Evolutionary conservation across 2,329 filamentous ascomycete species (phyloP), one percentile per base, ranked within the genome.

Genomic region (Colletotrichum neosansevieriae): DNA sequence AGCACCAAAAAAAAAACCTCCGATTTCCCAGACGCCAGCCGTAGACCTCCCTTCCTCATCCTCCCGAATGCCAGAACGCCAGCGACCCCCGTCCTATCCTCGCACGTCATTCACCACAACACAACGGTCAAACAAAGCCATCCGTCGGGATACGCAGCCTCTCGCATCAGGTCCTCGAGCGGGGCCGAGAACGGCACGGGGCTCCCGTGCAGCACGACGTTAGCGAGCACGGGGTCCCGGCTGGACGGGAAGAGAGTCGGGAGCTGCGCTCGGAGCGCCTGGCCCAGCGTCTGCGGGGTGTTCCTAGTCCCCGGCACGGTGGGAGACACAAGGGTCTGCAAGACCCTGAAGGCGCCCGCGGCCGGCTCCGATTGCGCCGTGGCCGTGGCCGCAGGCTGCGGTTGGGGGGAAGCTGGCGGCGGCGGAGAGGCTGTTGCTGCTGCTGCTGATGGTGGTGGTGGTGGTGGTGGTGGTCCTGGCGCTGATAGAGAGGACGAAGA

Each of bases 91-190:
- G n/a, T 15, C 15, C 42, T 2, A 12, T 17, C 4, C 29, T 29
- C n/a, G 36, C 10, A 38, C 11, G 29, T 29, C 29, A 29, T 21
- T 67, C 34, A 82, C 76, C 94, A 84, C 82, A 97, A 91, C 19
- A 90, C 86, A 5, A 98, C 87, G 59, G 94, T 92, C 47, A 98
- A 80, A 78, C 94, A 93, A 29, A 97, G 79, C 91, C 94, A 99
- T 0, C 96, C 96, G 80, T 99, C 96, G 0, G 94, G 90, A 82
- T 98, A 98, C 2, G 93, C 89, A 4, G 92, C 92, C 75, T 92
- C 91, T 64, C 90, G 87, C 80, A 96, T 92, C 66, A 99, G 78
- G 53, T 98, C 95, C 75, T 94, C 92, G 17, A 99, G 79, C 24
- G 90, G 90, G 1, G 94, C 92, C 67, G 84, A 81, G 82, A 98